Percentiles rank a stretch among this genome's conserved stretches.
These are phyloP conservation scores for Penicillium egyptiacum DNA, from an alignment of 495 filamentous ascomycete species.

Conservation along the genomic window DNA sequence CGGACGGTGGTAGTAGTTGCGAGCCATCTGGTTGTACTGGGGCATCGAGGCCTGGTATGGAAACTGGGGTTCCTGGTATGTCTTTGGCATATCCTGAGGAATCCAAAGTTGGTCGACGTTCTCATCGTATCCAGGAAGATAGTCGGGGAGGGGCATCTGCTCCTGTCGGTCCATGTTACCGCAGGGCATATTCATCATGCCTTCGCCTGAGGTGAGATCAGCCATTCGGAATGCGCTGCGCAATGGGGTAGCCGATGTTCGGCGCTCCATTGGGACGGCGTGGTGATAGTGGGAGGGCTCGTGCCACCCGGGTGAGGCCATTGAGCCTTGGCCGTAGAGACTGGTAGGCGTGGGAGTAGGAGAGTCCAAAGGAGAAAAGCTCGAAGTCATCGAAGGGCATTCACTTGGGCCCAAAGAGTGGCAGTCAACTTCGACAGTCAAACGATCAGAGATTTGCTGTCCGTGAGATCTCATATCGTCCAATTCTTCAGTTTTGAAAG, in stretches of 20 bases:
- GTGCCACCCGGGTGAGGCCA: constrained; percentile 46
- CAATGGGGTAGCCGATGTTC: constrained; percentile 38
- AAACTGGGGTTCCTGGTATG: constrained; percentile 36
- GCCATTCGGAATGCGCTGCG: constrained; percentile 43
- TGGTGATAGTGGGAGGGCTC: constrained; percentile 36
- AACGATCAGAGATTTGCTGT: constrained; percentile 40
- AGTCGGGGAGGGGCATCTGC: constrained; percentile 41
- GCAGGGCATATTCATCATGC: constrained; percentile 39
- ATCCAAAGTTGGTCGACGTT: constrained; percentile 48
- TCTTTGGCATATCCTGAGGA: constrained; percentile 41
- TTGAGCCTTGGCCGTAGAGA: constrained; percentile 44
- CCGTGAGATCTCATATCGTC: constrained; percentile 47
- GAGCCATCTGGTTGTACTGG: constrained; percentile 41
- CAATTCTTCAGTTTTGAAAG: constrained; percentile 28
- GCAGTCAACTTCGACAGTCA: constrained; percentile 48
- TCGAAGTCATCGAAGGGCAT: constrained; percentile 49
- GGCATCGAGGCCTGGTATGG: constrained; percentile 41
- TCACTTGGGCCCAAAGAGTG: constrained; percentile 45
- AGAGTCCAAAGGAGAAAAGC: constrained; percentile 48
- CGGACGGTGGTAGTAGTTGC: constrained; percentile 40
- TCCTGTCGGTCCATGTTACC: constrained; percentile 41
- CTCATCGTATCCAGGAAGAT: constrained; percentile 46
- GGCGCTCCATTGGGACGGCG: constrained; percentile 35
- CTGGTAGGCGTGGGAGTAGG: constrained; percentile 47
- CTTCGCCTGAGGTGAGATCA: constrained; percentile 37